Base-by-base conservation (phyloP, 2,329 filamentous ascomycete genomes). In the Leptoxyphium fumago region DNA sequence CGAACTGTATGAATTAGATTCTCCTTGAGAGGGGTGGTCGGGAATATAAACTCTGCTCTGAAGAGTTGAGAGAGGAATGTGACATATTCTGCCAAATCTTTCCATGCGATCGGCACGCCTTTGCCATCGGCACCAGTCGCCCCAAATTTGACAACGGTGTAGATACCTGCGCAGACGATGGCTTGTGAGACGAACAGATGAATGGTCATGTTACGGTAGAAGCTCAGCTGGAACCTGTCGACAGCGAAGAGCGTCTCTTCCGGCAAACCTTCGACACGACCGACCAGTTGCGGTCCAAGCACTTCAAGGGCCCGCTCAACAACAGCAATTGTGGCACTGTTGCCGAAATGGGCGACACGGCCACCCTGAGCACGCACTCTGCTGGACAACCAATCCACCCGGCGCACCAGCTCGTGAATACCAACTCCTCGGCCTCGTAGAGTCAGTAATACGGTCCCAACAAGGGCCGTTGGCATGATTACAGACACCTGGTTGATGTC, bases 191-290 rank as follows among this genome's bases (percentile, higher is more conserved):
- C 91, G 62, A 98, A 98, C 5, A 98, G 74, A 60, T 98, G 91
- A 48, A 98, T 98, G 0, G 89, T 95, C 91, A 96, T 96, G 64
- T 98, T 98, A 43, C 91, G 81, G 65, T 98, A 98, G 64, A 98
- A 98, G 0, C 87, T 94, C 9, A 98, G 74, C 60, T 98, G 91
- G 68, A 98, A 98, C 43, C 68, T 77, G 61, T 98, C 91, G 34
- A 95, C 87, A 4, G 91, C 91, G 56, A 85, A 94, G 63, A 85
- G 96, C 0, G 91, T 96, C 14, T 85, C 84, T 60, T 98, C 91
- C 0, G 84, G 82, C 5, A 98, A 67, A 0, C 81, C 85, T 32
- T 80, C 74, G 0, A 94, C 73, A 4, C 80, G 70, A 4, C 88
- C 86, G 0, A 98, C 87, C 1, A 98, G 73, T 42, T 91, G 83